Evolutionary conservation across 176 grass and related monocot species (phyloP).

Genomic region (Poa pratensis): DNA sequence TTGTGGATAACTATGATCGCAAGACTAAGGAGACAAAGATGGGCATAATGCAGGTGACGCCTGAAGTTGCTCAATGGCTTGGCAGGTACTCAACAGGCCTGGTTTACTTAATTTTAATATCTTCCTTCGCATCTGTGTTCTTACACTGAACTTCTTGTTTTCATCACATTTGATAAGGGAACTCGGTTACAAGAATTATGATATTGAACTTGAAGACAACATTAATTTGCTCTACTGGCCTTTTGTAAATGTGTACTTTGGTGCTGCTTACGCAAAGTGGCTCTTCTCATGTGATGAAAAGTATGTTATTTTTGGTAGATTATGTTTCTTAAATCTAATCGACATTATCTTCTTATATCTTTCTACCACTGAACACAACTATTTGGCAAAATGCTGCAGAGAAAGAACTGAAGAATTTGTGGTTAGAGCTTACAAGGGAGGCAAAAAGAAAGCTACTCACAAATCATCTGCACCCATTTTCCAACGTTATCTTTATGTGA

Average conservation of each 20-base stretch:
- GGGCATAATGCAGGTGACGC: slow-evolving; percentile 88
- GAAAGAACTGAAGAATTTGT: slow-evolving; percentile 99
- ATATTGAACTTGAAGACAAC: slow-evolving; percentile 66
- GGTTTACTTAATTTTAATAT: slow-evolving; percentile 34
- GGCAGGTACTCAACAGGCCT: slow-evolving; percentile 52
- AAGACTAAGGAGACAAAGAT: slow-evolving; percentile 80
- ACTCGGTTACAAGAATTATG: slow-evolving; percentile 83
- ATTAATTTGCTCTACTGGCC: slow-evolving; percentile 76
- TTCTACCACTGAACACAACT: slow-evolving; percentile 38
- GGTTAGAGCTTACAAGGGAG: slow-evolving; percentile 86
- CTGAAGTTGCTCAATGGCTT: slow-evolving; percentile 89
- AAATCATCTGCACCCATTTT: slow-evolving; percentile 80
- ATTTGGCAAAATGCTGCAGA: slow-evolving; percentile 54
- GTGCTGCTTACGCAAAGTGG: slow-evolving; percentile 91
- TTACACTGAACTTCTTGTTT: slow-evolving; percentile 35
- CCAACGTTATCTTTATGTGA: slow-evolving; percentile 82
- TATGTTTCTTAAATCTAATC: slow-evolving; percentile 23
- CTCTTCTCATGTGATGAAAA: slow-evolving; percentile 92
- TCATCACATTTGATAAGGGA: slow-evolving; percentile 58
- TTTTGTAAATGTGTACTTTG: slow-evolving; percentile 96
- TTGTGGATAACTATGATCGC: slow-evolving; percentile 67
- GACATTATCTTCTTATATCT: slow-evolving; percentile 28
- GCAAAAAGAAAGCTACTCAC: slow-evolving; percentile 88
- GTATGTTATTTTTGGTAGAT: slow-evolving; percentile 51
- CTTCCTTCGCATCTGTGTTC: slow-evolving; percentile 23